These are phyloP conservation scores for Gossypium davidsonii DNA, from an alignment of 441 rosid species.

Conservation along the genomic window DNA sequence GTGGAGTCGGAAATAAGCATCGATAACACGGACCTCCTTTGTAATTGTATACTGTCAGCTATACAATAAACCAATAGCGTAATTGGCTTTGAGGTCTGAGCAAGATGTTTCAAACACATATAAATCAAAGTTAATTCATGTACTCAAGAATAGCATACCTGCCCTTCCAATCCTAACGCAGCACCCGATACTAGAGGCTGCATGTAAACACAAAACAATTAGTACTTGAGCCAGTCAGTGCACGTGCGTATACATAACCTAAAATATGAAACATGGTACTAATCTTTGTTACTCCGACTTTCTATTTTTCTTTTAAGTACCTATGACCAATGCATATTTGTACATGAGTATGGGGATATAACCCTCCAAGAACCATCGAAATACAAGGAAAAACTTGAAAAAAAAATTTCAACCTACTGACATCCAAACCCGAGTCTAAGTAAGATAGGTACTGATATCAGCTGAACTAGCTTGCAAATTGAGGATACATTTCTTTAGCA, in stretches of 20 bases:
- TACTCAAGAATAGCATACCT: constrained; percentile 36
- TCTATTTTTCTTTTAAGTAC: neutral
- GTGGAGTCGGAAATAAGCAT: constrained; percentile 89
- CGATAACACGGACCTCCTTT: constrained; percentile 91
- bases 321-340: neutral
- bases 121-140: neutral
- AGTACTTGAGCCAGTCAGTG: neutral
- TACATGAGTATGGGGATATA: neutral
- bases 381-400: neutral
- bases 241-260: neutral
- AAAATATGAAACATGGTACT: neutral
- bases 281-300: neutral
- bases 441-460: neutral
- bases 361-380: neutral
- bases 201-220: constrained; percentile 17
- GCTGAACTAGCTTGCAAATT: neutral
- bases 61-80: neutral
- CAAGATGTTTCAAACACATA: constrained; percentile 4
- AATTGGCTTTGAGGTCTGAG: neutral
- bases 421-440: neutral
- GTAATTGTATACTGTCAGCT: constrained; percentile 88
- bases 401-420: neutral
- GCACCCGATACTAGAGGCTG: constrained; percentile 99
- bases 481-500: neutral
- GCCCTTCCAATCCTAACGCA: constrained; percentile 93